Evolutionary conservation across 2,329 filamentous ascomycete genomes (phyloP).

Genomic region (Cercospora beticola): DNA sequence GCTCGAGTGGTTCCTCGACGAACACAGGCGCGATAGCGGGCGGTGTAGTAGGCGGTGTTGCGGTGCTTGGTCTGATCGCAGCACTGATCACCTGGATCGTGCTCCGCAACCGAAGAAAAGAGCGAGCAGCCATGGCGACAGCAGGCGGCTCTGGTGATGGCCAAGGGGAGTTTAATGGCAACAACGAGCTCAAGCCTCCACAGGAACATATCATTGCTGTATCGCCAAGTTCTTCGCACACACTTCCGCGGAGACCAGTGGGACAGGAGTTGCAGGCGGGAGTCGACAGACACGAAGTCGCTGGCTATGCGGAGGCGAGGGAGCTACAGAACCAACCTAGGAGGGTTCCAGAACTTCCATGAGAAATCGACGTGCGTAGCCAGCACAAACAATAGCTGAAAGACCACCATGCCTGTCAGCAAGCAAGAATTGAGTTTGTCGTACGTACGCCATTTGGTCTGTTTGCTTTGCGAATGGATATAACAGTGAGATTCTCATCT

Average conservation of each 20-base stretch:
- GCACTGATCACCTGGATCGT: constrained; percentile 11
- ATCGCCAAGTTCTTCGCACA: not conserved
- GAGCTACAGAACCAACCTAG: constrained; percentile 7
- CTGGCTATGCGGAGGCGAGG: constrained; percentile 2
- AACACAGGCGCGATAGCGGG: constrained; percentile 9
- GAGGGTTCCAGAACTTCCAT: constrained; percentile 9
- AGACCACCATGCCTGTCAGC: not conserved
- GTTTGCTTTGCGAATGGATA: not conserved
- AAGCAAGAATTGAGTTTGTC: not conserved
- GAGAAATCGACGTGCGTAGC: not conserved
- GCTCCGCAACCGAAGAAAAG: constrained; percentile 11
- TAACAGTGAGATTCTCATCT: not conserved
- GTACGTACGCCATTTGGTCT: not conserved
- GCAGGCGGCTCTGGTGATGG: not conserved
- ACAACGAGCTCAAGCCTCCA: constrained; percentile 1
- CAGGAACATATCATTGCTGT: not conserved
- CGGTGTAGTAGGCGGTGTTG: constrained; percentile 9
- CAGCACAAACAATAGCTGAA: not conserved
- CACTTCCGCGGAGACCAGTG: not conserved
- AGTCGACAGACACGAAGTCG: not conserved
- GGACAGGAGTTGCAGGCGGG: not conserved
- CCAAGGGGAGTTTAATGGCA: not conserved
- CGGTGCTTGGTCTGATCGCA: constrained; percentile 10
- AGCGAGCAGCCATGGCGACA: not conserved
- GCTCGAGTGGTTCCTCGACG: not conserved